These are phyloP conservation scores for Tulasnella sp. DNA, from an alignment of 768 basidiomycete species.

Conservation along the genomic window DNA sequence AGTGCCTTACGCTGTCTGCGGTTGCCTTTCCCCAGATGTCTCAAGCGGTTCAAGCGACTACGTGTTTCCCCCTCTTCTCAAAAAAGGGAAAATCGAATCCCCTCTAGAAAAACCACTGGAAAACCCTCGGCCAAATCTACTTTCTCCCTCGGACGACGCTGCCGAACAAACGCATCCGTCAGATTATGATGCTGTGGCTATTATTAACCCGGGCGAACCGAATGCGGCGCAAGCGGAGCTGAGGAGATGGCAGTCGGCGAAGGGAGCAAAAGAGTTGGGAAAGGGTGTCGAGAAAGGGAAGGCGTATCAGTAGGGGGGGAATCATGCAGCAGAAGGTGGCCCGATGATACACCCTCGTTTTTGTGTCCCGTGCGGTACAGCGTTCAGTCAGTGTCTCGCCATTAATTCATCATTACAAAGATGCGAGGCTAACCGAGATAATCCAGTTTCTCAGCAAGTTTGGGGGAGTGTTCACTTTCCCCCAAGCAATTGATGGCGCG, in stretches of 20 bases:
- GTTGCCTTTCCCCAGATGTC: slow-evolving; percentile 39
- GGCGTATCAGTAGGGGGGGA: slow-evolving; percentile 15
- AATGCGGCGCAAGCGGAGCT: not conserved
- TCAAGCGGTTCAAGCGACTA: not conserved
- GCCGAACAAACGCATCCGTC: slow-evolving; percentile 23
- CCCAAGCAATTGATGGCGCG: no score
- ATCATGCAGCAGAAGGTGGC: slow-evolving; percentile 8
- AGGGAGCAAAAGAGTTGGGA: no score
- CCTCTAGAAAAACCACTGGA: not conserved
- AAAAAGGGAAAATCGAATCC: slow-evolving; percentile 6
- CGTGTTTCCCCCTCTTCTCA: not conserved
- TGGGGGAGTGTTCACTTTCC: not conserved
- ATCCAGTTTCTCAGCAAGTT: not conserved
- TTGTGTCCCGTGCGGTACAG: slow-evolving; percentile 8
- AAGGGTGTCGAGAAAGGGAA: no score
- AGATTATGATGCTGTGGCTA: slow-evolving; percentile 20
- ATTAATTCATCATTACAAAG: not conserved
- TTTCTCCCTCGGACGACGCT: slow-evolving; percentile 18
- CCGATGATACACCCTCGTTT: slow-evolving; percentile 4
- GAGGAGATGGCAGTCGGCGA: no score
- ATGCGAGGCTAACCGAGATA: not conserved
- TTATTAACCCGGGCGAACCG: slow-evolving; percentile 3
- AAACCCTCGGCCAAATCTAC: slow-evolving; percentile 23
- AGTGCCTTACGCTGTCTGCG: slow-evolving; percentile 50
- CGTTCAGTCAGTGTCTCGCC: not conserved